phyloP scores from a whole-genome alignment of 2,329 filamentous ascomycete genomes.

The Botrytis galanthina region DNA sequence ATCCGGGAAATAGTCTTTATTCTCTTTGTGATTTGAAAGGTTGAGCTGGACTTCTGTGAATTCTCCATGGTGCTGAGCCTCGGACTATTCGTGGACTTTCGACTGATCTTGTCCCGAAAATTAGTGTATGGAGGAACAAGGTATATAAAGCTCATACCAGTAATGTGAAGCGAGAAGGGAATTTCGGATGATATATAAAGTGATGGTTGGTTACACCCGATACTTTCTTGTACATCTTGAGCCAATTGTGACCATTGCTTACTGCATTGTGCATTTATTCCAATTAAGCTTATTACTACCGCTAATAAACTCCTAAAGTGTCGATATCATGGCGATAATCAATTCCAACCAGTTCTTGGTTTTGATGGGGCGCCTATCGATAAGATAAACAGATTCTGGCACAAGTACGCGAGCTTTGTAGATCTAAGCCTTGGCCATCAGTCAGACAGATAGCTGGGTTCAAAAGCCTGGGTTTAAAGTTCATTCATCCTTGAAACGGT shows the following conservation, averaged over 20 bases:
- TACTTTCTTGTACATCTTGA: background rate
- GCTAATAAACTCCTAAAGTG: background rate
- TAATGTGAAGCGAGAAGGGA: background rate
- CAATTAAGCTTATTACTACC: slow-evolving; percentile 15
- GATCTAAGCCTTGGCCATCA: background rate
- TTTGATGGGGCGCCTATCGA: background rate
- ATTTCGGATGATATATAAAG: background rate
- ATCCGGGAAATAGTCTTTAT: background rate
- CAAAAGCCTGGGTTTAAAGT: background rate
- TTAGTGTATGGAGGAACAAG: background rate
- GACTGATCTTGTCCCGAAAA: background rate
- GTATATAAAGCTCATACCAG: background rate
- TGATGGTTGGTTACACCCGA: background rate
- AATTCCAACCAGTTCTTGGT: background rate
- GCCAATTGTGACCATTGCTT: background rate
- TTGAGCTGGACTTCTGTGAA: background rate
- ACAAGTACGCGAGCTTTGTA: background rate
- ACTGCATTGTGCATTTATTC: background rate
- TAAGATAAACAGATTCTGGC: background rate
- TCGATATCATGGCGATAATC: background rate
- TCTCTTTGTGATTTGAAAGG: background rate
- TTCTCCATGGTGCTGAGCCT: background rate
- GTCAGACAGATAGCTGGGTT: background rate
- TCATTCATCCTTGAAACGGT: background rate
- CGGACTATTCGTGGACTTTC: too few species aligned